Evolutionary conservation across 2,329 filamentous ascomycete species (phyloP).

Genomic region (Fonsecaea multimorphosa): DNA sequence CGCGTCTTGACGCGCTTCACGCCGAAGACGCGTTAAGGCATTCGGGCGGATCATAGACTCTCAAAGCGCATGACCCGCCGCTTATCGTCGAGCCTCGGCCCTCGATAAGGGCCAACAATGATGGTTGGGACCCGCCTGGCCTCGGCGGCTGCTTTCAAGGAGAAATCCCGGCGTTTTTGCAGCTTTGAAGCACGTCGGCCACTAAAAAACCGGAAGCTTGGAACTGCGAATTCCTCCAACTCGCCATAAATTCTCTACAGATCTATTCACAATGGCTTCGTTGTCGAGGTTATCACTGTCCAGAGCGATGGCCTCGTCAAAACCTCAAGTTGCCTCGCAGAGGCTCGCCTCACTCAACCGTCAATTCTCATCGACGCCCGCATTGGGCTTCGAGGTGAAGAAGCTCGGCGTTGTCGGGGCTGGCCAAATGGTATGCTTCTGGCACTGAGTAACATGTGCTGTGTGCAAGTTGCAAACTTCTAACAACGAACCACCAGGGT

Average conservation of each 20-base stretch:
- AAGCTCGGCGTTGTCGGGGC: conserved; percentile 89
- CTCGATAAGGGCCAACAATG: background rate
- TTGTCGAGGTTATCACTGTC: conserved; percentile 31
- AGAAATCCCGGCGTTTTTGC: conserved; percentile 15
- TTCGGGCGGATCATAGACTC: background rate
- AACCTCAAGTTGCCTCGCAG: conserved; percentile 43
- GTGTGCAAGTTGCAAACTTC: background rate
- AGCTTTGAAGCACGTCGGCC: conserved; percentile 7
- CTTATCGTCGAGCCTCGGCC: background rate
- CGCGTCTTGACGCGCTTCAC: background rate
- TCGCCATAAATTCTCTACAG: background rate
- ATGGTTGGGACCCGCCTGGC: background rate
- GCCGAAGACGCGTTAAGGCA: background rate
- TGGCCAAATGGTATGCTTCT: conserved; percentile 82
- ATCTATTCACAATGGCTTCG: conserved; percentile 29
- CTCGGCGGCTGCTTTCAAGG: conserved; percentile 12
- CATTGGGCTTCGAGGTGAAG: conserved; percentile 73
- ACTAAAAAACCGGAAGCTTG: background rate
- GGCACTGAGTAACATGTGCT: background rate
- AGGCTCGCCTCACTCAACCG: conserved; percentile 49
- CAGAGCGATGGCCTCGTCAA: conserved; percentile 48
- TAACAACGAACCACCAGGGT: conserved; percentile 64
- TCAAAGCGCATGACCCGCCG: background rate
- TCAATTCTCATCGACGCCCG: conserved; percentile 72
- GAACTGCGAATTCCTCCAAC: background rate